Conservation (phyloP, 1,139 yeast species). For the Candida frijolesensis region DNA sequence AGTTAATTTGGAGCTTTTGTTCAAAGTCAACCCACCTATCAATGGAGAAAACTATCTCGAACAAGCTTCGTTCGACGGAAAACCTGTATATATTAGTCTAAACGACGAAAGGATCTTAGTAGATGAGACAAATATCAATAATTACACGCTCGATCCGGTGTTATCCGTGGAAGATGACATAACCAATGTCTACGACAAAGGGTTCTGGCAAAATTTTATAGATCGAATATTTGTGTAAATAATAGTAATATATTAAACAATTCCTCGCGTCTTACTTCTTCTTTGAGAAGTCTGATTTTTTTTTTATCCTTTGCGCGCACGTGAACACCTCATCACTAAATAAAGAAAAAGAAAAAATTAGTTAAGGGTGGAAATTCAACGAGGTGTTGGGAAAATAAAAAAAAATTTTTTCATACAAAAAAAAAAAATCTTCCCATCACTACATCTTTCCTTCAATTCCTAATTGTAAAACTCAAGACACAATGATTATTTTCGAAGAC, state of each 20-base stretch:
- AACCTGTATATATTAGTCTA: constrained; percentile 30
- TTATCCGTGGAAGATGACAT: constrained; percentile 46
- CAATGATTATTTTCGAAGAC: constrained; percentile 59
- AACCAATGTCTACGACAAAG: constrained; percentile 68
- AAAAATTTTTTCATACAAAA: not conserved
- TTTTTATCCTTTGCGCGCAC: constrained; percentile 5
- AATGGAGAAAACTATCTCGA: constrained; percentile 19
- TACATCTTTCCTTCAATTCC: constrained; percentile 4
- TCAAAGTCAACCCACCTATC: constrained; percentile 16
- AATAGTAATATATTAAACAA: not conserved
- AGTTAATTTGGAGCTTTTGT: constrained; percentile 41
- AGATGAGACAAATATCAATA: constrained; percentile 12
- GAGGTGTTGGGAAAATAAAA: not conserved
- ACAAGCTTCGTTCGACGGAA: constrained; percentile 15
- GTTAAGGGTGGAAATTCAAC: not conserved
- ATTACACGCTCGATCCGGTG: constrained; percentile 28
- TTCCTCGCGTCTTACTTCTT: constrained; percentile 6
- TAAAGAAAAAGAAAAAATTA: constrained; percentile 4
- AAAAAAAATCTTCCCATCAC: constrained; percentile 6
- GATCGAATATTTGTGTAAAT: constrained; percentile 19
- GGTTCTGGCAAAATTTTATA: constrained; percentile 53
- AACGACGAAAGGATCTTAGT: constrained; percentile 24
- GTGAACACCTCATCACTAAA: constrained; percentile 10
- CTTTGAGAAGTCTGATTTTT: constrained; percentile 13
- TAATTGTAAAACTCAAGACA: constrained; percentile 11